Conservation (phyloP, 108 stramenopile species). For the Pseudonitzschia pungens region DNA sequence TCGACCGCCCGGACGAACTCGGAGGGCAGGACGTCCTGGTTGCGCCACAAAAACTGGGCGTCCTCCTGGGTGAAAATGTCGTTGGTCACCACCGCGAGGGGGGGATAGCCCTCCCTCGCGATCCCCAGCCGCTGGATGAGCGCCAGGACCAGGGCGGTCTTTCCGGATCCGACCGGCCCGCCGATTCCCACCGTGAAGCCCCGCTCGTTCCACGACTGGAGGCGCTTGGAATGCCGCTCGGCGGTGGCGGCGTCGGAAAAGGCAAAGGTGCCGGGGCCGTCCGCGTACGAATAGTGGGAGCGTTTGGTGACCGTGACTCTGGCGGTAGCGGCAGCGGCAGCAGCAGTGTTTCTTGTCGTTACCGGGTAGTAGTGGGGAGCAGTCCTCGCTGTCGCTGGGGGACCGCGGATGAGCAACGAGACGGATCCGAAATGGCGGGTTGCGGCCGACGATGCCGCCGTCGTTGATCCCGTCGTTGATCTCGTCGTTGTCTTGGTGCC, state of each 20-base stretch:
- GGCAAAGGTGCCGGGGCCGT: constrained; percentile 30
- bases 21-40: constrained; percentile 71
- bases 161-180: constrained; percentile 90
- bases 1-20: constrained; percentile 91
- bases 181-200: constrained; percentile 94
- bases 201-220: constrained; percentile 46
- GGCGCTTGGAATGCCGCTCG: constrained; percentile 14
- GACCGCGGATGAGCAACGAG: too few species aligned
- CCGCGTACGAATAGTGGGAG: constrained; percentile 40
- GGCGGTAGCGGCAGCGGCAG: too few species aligned
- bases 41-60: constrained; percentile 88
- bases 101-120: constrained; percentile 8
- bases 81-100: constrained; percentile 90
- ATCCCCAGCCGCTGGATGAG: constrained; percentile 69
- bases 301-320: not conserved
- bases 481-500: not conserved
- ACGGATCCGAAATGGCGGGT: too few species aligned
- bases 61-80: constrained; percentile 99
- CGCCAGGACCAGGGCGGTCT: constrained; percentile 84
- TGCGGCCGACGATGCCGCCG: too few species aligned
- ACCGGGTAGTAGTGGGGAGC: too few species aligned
- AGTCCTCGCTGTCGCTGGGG: too few species aligned
- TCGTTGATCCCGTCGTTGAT: too few species aligned
- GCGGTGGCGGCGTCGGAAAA: not conserved
- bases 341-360: too few species aligned